phyloP scores from a whole-genome alignment of 164 flowering plant species.

The Taxillus chinensis region DNA sequence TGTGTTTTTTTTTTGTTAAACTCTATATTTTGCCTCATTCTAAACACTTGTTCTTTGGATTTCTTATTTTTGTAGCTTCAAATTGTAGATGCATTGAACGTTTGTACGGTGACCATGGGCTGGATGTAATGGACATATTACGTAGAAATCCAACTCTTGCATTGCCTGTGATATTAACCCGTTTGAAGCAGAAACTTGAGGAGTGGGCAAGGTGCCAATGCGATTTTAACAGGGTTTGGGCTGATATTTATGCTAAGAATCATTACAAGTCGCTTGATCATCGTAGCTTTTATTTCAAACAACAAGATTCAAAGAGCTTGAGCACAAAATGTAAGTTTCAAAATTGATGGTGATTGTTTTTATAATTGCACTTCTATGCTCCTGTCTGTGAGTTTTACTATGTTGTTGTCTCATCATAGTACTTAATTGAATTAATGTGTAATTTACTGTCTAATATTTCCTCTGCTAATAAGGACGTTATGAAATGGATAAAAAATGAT shows the following conservation, averaged over 20 bases:
- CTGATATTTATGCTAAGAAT: slow-evolving; percentile 59
- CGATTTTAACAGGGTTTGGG: slow-evolving; percentile 68
- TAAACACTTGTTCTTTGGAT: neutral
- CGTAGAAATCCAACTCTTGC: slow-evolving; percentile 40
- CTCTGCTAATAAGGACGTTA: no score
- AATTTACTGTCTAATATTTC: no score
- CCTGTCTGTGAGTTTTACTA: no score
- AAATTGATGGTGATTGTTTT: neutral
- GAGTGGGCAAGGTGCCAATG: slow-evolving; percentile 59
- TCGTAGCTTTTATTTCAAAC: slow-evolving; percentile 72
- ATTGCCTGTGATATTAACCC: slow-evolving; percentile 47
- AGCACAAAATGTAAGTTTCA: slow-evolving; percentile 44
- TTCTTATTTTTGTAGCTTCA: slow-evolving; percentile 25
- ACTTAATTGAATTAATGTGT: no score
- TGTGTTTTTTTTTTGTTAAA: neutral
- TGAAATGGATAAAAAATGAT: no score
- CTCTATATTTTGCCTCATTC: neutral
- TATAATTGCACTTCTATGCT: neutral
- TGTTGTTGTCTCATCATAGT: no score
- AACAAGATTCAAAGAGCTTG: slow-evolving; percentile 67
- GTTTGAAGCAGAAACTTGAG: slow-evolving; percentile 63
- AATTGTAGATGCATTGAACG: slow-evolving; percentile 64
- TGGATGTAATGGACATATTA: slow-evolving; percentile 53
- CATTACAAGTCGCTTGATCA: slow-evolving; percentile 72
- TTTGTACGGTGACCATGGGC: slow-evolving; percentile 64